Conservation (phyloP, 768 basidiomycete species). For the Dendrothele bispora region DNA sequence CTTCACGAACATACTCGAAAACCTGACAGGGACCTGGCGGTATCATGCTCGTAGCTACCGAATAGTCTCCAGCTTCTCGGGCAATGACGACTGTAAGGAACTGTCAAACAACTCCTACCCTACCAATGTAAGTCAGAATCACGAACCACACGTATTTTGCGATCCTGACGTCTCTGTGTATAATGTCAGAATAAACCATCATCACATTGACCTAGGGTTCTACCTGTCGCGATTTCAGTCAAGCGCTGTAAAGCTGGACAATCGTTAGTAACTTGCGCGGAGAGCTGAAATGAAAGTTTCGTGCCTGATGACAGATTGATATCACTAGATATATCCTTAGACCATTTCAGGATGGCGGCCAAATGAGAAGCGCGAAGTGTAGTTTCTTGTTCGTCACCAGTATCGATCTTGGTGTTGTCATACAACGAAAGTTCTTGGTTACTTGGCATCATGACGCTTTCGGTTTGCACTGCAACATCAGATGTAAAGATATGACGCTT, state of each 20-base stretch:
- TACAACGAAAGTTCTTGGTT: slow-evolving; percentile 26
- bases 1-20: slow-evolving; percentile 52
- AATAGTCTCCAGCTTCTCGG: slow-evolving; percentile 69
- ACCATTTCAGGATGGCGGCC: slow-evolving; percentile 71
- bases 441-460: slow-evolving; percentile 30
- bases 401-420: slow-evolving; percentile 30
- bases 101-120: background rate
- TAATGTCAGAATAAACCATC: background rate
- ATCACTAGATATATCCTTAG: slow-evolving; percentile 72
- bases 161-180: slow-evolving; percentile 61
- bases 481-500: slow-evolving; percentile 57
- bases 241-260: slow-evolving; percentile 58
- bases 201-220: background rate
- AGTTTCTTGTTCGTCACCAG: slow-evolving; percentile 53
- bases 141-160: slow-evolving; percentile 57
- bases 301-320: slow-evolving; percentile 66
- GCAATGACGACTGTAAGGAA: slow-evolving; percentile 55
- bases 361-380: slow-evolving; percentile 61
- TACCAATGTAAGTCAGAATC: background rate
- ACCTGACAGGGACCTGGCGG: slow-evolving; percentile 63
- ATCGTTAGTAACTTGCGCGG: slow-evolving; percentile 3
- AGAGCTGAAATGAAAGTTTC: slow-evolving; percentile 1
- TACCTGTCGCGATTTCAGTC: slow-evolving; percentile 72
- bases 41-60: slow-evolving; percentile 64
- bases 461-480: slow-evolving; percentile 68